These are phyloP conservation scores for Solanum chacoense DNA, from an alignment of 305 asterid species.

Conservation along the genomic window DNA sequence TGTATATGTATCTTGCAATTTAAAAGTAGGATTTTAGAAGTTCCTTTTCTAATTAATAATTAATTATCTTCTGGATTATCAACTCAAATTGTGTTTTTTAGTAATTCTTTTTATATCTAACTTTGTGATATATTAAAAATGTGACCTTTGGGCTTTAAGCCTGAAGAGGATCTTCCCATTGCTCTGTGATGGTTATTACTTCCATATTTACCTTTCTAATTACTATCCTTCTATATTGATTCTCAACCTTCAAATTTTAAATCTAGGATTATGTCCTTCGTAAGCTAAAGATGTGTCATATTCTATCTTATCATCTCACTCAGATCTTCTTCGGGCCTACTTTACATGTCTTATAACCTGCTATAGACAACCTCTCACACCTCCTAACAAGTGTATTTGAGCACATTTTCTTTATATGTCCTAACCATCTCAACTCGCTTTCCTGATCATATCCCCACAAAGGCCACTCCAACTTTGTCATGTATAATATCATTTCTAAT, in stretches of 20 bases:
- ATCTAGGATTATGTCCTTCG: no score
- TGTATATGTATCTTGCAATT: neutral
- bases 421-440: neutral
- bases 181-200: no score
- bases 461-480: neutral
- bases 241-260: fast-evolving
- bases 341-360: neutral
- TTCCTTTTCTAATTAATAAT: neutral
- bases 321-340: neutral
- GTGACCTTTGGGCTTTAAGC: neutral
- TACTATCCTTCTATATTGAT: no score
- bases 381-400: fast-evolving
- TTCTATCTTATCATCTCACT: neutral
- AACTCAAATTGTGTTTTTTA: neutral
- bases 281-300: fast-evolving
- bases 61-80: neutral
- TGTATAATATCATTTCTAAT: no score
- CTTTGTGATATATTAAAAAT: neutral
- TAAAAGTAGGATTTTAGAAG: neutral
- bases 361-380: neutral
- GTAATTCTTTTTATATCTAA: neutral
- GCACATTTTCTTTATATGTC: neutral
- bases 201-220: neutral
- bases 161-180: no score
- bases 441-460: neutral